Base-by-base conservation (phyloP, 139 green algal genomes). In the Coccomyxa sp. region DNA sequence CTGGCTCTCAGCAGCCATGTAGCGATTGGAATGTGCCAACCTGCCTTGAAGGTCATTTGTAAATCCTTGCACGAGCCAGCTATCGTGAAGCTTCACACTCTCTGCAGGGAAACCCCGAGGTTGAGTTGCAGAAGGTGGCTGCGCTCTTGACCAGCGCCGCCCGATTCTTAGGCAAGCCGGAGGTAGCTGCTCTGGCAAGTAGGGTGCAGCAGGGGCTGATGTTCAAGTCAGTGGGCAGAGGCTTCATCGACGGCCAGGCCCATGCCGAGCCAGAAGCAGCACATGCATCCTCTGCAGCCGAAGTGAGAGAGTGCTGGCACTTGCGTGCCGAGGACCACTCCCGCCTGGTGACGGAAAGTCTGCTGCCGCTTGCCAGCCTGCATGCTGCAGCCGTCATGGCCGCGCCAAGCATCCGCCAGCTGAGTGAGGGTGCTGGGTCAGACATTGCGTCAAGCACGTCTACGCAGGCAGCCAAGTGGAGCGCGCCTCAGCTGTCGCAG, bases 241-340 rank as follows among this genome's bases (percentile, higher is more conserved):
- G 77, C 12, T 80, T 80, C 31, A 39, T 75, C 41, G 71, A 24
- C 39, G 29, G 70, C 35, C 29, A 33, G 8, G 35, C 34, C 70
- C 68, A 38, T 50, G 36, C 8, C 35, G n/a, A n/a, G n/a, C n/a
- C n/a, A n/a, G n/a, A n/a, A n/a, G n/a, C n/a, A n/a, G n/a, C n/a
- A n/a, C n/a, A 12, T 64, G 22, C 50, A 64, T 64, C 50, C 2
- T 64, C 4, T 64, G 50, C 50, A 22, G 27, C 50, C 18, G 64
- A 80, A 39, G 70, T 80, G 68, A 73, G 70, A 3, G 68, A 81
- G 34, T 81, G 77, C 69, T 81, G 77, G 77, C 77, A 81, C 34
- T 69, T 81, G 33, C 71, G 16, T 24, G 31, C 77, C 16, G 77
- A 77, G 38, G 34, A 72, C 31, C 70, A 71, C 8, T 38, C 31